These are phyloP conservation scores for Tieghemostelium lacteum DNA, from an alignment of 78 protist species.

Conservation along the genomic window DNA sequence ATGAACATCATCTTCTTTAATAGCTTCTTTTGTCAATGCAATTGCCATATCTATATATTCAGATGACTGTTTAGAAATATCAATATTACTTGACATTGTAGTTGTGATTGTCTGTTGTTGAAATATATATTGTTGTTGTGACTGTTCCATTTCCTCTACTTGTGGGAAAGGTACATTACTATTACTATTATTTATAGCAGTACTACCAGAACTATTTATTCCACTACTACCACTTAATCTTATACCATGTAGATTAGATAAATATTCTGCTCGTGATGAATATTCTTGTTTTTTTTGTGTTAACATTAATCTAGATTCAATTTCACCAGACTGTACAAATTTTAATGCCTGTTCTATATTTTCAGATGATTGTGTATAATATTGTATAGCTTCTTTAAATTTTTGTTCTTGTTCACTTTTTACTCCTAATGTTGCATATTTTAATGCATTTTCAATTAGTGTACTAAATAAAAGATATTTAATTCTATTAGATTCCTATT, in stretches of 20 bases:
- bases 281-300: constrained; percentile 72
- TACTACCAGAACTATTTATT: background rate
- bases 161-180: constrained; percentile 15
- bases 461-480: background rate
- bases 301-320: constrained; percentile 44
- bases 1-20: constrained; percentile 58
- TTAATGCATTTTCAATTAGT: constrained; percentile 48
- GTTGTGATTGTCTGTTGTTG: background rate
- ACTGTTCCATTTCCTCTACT: background rate
- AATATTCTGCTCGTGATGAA: constrained; percentile 29
- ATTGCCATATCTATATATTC: constrained; percentile 68
- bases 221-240: background rate
- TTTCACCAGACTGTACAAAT: background rate
- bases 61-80: constrained; percentile 6
- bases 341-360: constrained; percentile 31
- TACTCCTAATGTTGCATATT: constrained; percentile 44
- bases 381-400: constrained; percentile 13
- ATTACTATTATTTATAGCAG: background rate
- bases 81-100: constrained; percentile 10
- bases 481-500: no score
- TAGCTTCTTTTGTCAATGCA: constrained; percentile 31
- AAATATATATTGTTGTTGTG: constrained; percentile 1
- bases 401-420: constrained; percentile 27
- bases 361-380: constrained; percentile 45
- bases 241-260: background rate